These are phyloP conservation scores for Geranium rotundifolium DNA, from an alignment of 345 rosid genomes.

Conservation along the genomic window DNA sequence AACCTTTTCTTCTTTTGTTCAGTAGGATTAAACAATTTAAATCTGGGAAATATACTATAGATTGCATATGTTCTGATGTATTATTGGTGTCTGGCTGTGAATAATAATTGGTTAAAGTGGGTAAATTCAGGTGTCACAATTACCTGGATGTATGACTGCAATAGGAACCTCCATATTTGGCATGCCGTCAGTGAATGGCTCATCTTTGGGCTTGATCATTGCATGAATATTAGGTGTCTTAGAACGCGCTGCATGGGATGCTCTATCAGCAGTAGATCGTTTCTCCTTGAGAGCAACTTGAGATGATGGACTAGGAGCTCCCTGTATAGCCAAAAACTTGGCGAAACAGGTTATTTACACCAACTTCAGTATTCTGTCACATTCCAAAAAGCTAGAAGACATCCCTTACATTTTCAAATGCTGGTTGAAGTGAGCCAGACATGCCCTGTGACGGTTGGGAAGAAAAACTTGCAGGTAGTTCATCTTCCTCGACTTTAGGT, in stretches of 20 bases:
- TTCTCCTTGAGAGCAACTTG: constrained; percentile 10
- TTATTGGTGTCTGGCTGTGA: not conserved
- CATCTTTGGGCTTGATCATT: constrained; percentile 40
- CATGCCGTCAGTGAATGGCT: constrained; percentile 37
- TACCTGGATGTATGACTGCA: constrained; percentile 47
- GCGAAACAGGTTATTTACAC: constrained; percentile 12
- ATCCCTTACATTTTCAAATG: constrained; percentile 8
- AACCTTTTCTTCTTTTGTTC: not conserved
- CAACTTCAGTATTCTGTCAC: constrained; percentile 1
- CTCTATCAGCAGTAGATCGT: constrained; percentile 3
- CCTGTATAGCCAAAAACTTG: constrained; percentile 9
- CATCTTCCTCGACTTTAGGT: constrained; percentile 30
- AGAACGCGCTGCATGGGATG: constrained; percentile 15
- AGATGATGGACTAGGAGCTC: not conserved
- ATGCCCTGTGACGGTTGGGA: constrained; percentile 10
- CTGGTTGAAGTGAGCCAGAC: constrained; percentile 1
- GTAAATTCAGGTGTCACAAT: not conserved
- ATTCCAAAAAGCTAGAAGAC: constrained; percentile 8
- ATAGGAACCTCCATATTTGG: constrained; percentile 31
- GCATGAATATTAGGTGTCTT: constrained; percentile 11
- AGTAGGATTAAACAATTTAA: not conserved
- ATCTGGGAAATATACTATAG: not conserved
- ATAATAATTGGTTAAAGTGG: not conserved
- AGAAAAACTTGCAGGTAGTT: constrained; percentile 13
- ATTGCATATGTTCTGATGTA: not conserved